Evolutionary conservation across 2,329 filamentous ascomycete genomes (phyloP), one percentile per base, ranked within the genome.

Genomic region (Phialemoniopsis sp.): DNA sequence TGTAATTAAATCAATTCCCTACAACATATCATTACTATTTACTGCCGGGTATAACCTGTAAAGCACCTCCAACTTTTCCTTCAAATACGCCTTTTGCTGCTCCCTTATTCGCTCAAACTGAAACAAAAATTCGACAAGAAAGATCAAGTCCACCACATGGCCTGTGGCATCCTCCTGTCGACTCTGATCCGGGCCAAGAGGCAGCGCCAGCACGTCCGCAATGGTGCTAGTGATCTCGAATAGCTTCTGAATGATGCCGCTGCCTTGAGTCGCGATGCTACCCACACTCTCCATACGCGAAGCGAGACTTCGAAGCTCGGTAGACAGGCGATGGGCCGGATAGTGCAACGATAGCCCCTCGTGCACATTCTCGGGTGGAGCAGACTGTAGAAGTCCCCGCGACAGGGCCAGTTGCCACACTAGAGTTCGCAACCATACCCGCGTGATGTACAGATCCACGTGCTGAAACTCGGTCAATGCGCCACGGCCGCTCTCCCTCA

Each of bases 191-290:
- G 21, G 6, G 6, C 6, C 21, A 14, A 28, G 14, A 4, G 35
- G 35, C 0, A 78, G 58, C 33, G 73, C 70, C 16, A 79, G 63
- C 3, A 80, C 76, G 46, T 80, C 76, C 8, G 75, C 73, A 34
- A 80, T 73, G 3, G 74, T 78, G 50, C 74, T 76, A 0, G 74
- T 73, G 44, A 80, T 76, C 48, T 80, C 76, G 40, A 80, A 77
- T 5, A 80, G 60, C 51, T 80, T 80, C 44, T 76, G 70, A 38
- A 78, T 59, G 39, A 80, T 75, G 16, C 72, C 72, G 29, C 65
- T 72, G 8, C 76, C 76, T 46, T 80, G 74, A 5, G 75, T 69
- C 19, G 68, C 68, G 42, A 80, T 69, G 38, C 68, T 70, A 29
- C 59, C 55, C 14, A 60, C 54, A 41, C 54, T 64, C 5, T 56